phyloP scores from a whole-genome alignment of 768 basidiomycete species.

The Cystofilobasidium macerans region DNA sequence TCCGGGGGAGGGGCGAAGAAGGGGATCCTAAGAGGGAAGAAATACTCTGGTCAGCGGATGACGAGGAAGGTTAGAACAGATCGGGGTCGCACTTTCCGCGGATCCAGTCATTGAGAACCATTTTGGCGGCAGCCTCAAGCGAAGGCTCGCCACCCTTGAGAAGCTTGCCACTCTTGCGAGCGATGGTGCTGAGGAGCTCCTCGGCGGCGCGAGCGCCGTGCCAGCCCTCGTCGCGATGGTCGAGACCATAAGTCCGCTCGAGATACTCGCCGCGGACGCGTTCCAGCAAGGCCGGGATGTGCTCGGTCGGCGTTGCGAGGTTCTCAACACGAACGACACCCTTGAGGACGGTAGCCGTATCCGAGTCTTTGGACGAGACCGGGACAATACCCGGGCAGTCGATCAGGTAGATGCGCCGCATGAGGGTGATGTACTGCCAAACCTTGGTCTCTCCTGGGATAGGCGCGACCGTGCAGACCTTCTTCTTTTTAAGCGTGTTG shows the following conservation, averaged over 20 bases:
- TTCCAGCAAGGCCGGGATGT: constrained; percentile 73
- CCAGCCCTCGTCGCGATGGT: constrained; percentile 38
- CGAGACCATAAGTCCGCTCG: constrained; percentile 46
- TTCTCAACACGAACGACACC: constrained; percentile 95
- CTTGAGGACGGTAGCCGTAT: constrained; percentile 86
- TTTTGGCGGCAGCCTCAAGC: constrained; percentile 81
- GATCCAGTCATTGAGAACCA: constrained; percentile 86
- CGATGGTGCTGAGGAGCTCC: constrained; percentile 69
- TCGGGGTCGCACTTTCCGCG: constrained; percentile 53
- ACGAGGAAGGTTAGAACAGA: neutral
- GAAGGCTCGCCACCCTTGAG: constrained; percentile 93
- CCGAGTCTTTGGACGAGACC: constrained; percentile 76
- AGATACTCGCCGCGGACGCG: constrained; percentile 91
- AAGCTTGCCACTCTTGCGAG: constrained; percentile 80
- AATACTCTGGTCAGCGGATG: neutral
- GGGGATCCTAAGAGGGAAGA: constrained; percentile 48
- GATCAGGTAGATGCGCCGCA: constrained; percentile 91
- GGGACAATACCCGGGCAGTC: constrained; percentile 98
- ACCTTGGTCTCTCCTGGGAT: constrained; percentile 98
- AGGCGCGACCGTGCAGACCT: constrained; percentile 92
- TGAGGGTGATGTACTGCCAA: constrained; percentile 99
- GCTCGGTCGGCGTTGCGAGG: constrained; percentile 79
- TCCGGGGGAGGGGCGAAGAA: constrained; percentile 91
- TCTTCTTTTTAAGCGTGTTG: constrained; percentile 95
- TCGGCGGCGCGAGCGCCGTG: constrained; percentile 52